These are phyloP conservation scores for Chalciporus sphaerocephalus DNA, from an alignment of 768 basidiomycete species.

Conservation along the genomic window DNA sequence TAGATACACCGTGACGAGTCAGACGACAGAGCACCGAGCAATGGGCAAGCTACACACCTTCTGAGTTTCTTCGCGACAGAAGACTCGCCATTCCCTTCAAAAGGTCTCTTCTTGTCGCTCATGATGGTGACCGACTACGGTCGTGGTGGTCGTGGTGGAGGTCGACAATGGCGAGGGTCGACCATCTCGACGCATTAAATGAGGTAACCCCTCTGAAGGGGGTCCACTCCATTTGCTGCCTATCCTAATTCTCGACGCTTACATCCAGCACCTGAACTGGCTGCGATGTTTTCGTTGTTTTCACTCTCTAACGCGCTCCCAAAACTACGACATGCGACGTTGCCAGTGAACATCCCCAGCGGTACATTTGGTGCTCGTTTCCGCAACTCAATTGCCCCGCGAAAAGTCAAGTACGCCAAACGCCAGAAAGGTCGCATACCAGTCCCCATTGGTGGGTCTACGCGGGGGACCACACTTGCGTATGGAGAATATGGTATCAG, in stretches of 20 bases:
- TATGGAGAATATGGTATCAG: constrained; percentile 92
- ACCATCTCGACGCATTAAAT: neutral
- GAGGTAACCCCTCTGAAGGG: constrained; percentile 15
- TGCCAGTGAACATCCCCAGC: constrained; percentile 10
- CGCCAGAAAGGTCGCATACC: constrained; percentile 88
- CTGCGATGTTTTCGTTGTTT: constrained; percentile 21
- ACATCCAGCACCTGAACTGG: no score
- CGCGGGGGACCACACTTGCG: constrained; percentile 87
- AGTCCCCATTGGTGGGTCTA: constrained; percentile 85
- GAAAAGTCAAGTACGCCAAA: constrained; percentile 77
- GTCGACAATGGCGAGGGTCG: constrained; percentile 1
- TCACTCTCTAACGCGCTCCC: constrained; percentile 15
- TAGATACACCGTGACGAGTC: constrained; percentile 31
- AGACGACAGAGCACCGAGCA: constrained; percentile 1
- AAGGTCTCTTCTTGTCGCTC: constrained; percentile 64
- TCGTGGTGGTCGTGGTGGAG: constrained; percentile 2
- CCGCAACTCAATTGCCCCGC: constrained; percentile 72
- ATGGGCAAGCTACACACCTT: constrained; percentile 45
- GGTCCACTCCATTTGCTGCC: constrained; percentile 12
- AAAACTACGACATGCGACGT: constrained; percentile 9
- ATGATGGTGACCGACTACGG: constrained; percentile 35
- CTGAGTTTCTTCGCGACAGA: constrained; percentile 55
- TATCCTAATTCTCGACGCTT: neutral
- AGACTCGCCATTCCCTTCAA: constrained; percentile 51
- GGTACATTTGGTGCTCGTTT: constrained; percentile 27